A percentile compares a stretch with the other conserved stretches of the same genome.
Evolutionary conservation across 805 yeast genomes (phyloP).

Genomic region (Diddensiella caesifluorescens): DNA sequence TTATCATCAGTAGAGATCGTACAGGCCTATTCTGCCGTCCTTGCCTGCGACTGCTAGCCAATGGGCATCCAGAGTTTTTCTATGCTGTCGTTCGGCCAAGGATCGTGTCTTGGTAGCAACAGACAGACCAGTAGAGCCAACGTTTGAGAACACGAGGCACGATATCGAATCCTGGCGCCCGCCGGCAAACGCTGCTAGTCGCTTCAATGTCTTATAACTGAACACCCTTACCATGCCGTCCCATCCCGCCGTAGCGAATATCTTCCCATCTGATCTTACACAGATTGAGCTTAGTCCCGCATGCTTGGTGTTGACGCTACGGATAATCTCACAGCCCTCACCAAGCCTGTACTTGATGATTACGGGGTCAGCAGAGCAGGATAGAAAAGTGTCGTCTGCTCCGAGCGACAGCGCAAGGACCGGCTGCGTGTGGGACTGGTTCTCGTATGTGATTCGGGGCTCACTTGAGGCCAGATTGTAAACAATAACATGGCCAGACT

Average conservation of each 20-base stretch:
- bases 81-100: conserved; percentile 5
- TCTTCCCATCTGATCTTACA: conserved; percentile 22
- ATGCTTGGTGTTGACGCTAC: conserved; percentile 22
- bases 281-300: conserved; percentile 28
- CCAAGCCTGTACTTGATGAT: conserved; percentile 26
- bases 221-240: conserved; percentile 35
- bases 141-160: conserved; percentile 19
- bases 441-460: conserved; percentile 12
- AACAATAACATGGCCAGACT: conserved; percentile 57
- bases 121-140: background rate
- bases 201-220: conserved; percentile 23
- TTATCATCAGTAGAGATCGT: conserved; percentile 23
- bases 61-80: conserved; percentile 13
- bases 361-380: conserved; percentile 33
- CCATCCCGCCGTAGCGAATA: conserved; percentile 37
- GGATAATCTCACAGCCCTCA: background rate
- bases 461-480: conserved; percentile 25
- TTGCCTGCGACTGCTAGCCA: conserved; percentile 48
- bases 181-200: conserved; percentile 30
- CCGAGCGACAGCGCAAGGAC: conserved; percentile 27
- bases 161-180: conserved; percentile 30
- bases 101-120: background rate
- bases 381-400: conserved; percentile 23
- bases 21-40: conserved; percentile 49
- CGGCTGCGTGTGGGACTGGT: conserved; percentile 31